phyloP scores from a whole-genome alignment of 78 protist species.

The Thecamonas trahens region DNA sequence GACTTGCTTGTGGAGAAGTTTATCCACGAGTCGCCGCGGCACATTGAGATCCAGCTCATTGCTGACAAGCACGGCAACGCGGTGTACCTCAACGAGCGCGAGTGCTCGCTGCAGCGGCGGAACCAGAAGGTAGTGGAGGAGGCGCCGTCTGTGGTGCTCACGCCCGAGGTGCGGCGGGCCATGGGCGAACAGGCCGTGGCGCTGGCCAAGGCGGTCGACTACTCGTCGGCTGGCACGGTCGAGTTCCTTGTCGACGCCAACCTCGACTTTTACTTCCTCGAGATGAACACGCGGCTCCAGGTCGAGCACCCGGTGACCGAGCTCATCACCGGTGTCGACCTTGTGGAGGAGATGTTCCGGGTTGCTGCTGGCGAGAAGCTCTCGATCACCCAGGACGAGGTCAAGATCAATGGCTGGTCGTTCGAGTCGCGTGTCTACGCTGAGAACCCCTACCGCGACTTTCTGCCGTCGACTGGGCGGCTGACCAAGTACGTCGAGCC shows the following conservation, averaged over 20 bases:
- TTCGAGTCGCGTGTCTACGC: slow-evolving; percentile 95
- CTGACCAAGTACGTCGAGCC: slow-evolving; percentile 55
- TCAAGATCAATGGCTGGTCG: slow-evolving; percentile 80
- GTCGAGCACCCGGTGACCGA: slow-evolving; percentile 98
- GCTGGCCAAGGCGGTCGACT: slow-evolving; percentile 77
- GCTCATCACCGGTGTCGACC: slow-evolving; percentile 83
- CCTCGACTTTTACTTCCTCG: slow-evolving; percentile 83
- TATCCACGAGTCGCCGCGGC: slow-evolving; percentile 89
- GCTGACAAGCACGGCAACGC: slow-evolving; percentile 70
- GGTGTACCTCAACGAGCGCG: slow-evolving; percentile 79
- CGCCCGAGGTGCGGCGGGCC: slow-evolving; percentile 48
- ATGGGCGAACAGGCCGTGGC: slow-evolving; percentile 82
- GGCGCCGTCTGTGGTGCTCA: slow-evolving; percentile 58
- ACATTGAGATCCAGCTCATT: slow-evolving; percentile 93
- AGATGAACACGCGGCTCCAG: slow-evolving; percentile 97
- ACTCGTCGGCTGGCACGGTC: slow-evolving; percentile 88
- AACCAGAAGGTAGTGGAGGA: slow-evolving; percentile 89
- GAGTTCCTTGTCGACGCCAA: slow-evolving; percentile 86
- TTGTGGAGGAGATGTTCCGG: slow-evolving; percentile 87
- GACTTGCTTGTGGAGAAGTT: slow-evolving; percentile 86
- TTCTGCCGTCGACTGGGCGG: slow-evolving; percentile 79
- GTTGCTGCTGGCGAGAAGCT: slow-evolving; percentile 74
- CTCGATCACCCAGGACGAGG: slow-evolving; percentile 55
- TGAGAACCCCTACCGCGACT: slow-evolving; percentile 79
- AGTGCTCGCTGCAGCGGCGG: slow-evolving; percentile 91